Percentiles rank a stretch among this genome's conserved stretches.
Evolutionary conservation across 352 stramenopile species (phyloP).

Genomic region (Phytophthora pini): DNA sequence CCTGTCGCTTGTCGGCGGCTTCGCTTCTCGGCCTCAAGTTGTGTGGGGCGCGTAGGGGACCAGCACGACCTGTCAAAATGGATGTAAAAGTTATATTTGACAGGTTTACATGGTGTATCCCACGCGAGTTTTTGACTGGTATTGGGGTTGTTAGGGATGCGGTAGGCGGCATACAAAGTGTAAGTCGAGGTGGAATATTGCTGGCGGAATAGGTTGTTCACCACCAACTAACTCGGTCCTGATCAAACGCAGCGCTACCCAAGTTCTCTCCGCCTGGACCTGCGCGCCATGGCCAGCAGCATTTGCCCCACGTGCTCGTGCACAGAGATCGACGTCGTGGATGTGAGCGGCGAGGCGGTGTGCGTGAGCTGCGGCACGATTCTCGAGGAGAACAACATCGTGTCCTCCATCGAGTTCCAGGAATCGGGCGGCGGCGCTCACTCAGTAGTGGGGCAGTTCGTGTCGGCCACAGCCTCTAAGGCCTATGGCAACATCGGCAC

Average conservation of each 20-base stretch:
- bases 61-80: neutral
- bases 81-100: neutral
- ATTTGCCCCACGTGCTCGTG: slow-evolving; percentile 96
- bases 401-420: slow-evolving; percentile 97
- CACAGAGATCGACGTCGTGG: slow-evolving; percentile 95
- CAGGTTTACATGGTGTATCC: slow-evolving; percentile 1
- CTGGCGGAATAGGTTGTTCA: slow-evolving; percentile 35
- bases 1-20: slow-evolving; percentile 12
- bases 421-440: slow-evolving; percentile 91
- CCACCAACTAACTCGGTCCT: slow-evolving; percentile 36
- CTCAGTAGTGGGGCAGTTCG: slow-evolving; percentile 96
- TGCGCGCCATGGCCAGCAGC: slow-evolving; percentile 47
- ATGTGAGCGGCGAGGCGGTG: slow-evolving; percentile 89
- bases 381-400: slow-evolving; percentile 98
- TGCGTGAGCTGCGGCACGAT: slow-evolving; percentile 93
- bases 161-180: slow-evolving; percentile 4
- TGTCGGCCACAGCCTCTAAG: slow-evolving; percentile 92
- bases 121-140: slow-evolving; percentile 20
- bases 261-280: neutral
- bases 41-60: slow-evolving; percentile 24
- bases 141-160: slow-evolving; percentile 7
- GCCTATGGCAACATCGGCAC: slow-evolving; percentile 90
- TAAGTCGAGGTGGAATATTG: slow-evolving; percentile 3
- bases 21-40: slow-evolving; percentile 34
- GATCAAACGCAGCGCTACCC: slow-evolving; percentile 5